Evolutionary conservation across 768 basidiomycete species (phyloP).

Genomic region (Russula lepida): DNA sequence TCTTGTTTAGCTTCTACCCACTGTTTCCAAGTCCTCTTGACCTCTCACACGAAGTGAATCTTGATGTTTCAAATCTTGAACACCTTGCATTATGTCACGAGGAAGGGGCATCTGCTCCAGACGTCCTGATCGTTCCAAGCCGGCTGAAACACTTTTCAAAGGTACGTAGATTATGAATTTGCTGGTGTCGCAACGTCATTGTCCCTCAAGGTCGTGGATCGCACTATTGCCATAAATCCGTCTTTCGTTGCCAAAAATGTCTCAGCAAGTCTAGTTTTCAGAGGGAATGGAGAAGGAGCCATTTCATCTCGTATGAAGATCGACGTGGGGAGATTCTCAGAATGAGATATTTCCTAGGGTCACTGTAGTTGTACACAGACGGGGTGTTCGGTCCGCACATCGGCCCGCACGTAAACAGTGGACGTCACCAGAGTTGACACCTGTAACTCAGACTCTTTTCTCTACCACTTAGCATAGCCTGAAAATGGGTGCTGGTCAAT

Average conservation of each 20-base stretch:
- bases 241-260: slow-evolving; percentile 59
- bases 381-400: background rate
- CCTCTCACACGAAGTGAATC: slow-evolving; percentile 70
- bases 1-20: slow-evolving; percentile 75
- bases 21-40: slow-evolving; percentile 81
- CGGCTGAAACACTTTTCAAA: slow-evolving; percentile 85
- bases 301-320: slow-evolving; percentile 12
- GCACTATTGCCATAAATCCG: slow-evolving; percentile 78
- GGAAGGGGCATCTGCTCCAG: slow-evolving; percentile 46
- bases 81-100: slow-evolving; percentile 32
- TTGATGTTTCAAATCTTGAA: slow-evolving; percentile 76
- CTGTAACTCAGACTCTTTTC: background rate
- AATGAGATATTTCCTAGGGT: background rate
- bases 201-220: slow-evolving; percentile 58
- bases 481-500: slow-evolving; percentile 69
- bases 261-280: slow-evolving; percentile 38
- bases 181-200: slow-evolving; percentile 41
- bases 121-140: slow-evolving; percentile 83
- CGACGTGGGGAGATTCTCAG: slow-evolving; percentile 10
- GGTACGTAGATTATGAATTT: slow-evolving; percentile 35
- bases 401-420: background rate
- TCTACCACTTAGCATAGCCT: background rate
- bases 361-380: background rate
- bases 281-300: slow-evolving; percentile 7
- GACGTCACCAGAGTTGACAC: background rate